phyloP scores from a whole-genome alignment of 345 rosid species.

The Linum trigynum region DNA sequence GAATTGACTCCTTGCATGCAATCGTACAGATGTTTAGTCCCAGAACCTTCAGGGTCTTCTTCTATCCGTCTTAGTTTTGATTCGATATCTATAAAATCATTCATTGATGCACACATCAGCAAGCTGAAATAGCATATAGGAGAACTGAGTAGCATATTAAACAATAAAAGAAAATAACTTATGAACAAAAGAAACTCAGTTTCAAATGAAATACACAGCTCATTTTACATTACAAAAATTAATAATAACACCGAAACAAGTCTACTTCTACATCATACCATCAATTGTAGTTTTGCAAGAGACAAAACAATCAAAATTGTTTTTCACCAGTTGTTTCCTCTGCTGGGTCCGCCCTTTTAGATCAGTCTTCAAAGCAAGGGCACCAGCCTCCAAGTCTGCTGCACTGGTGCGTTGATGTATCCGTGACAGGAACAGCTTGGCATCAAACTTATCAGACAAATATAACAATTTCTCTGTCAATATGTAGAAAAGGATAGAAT shows the following conservation, averaged over 20 bases:
- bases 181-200: slow-evolving; percentile 9
- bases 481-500: not conserved
- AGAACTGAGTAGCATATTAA: not conserved
- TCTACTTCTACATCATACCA: slow-evolving; percentile 38
- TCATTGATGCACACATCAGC: slow-evolving; percentile 17
- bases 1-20: slow-evolving; percentile 79
- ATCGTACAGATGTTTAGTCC: slow-evolving; percentile 73
- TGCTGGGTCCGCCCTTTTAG: slow-evolving; percentile 85
- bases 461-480: slow-evolving; percentile 81
- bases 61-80: slow-evolving; percentile 90
- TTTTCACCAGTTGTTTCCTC: slow-evolving; percentile 88
- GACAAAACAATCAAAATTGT: slow-evolving; percentile 98
- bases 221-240: slow-evolving; percentile 1
- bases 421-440: slow-evolving; percentile 87
- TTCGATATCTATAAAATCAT: slow-evolving; percentile 60
- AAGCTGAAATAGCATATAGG: not conserved
- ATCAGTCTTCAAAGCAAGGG: slow-evolving; percentile 90
- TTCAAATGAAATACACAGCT: slow-evolving; percentile 8
- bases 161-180: slow-evolving; percentile 2
- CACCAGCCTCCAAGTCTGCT: slow-evolving; percentile 87
- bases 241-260: slow-evolving; percentile 2
- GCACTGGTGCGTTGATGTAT: slow-evolving; percentile 72
- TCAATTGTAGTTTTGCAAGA: slow-evolving; percentile 98
- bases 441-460: slow-evolving; percentile 79
- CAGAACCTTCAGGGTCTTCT: slow-evolving; percentile 94